These are phyloP conservation scores for Fusarium poae DNA, from an alignment of 2,329 filamentous ascomycete genomes.

Conservation along the genomic window DNA sequence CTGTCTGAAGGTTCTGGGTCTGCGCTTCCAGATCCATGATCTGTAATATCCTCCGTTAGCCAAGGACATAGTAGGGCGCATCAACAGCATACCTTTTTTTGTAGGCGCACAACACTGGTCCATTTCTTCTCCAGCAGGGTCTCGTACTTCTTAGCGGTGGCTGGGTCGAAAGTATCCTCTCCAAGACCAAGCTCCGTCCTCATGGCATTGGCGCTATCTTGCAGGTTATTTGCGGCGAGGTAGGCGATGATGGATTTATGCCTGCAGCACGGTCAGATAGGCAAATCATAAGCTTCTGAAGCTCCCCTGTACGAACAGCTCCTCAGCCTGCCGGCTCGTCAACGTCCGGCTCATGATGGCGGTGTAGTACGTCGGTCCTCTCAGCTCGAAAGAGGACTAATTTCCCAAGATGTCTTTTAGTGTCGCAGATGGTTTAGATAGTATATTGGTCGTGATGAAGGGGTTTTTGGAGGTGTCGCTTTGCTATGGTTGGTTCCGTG, in stretches of 20 bases:
- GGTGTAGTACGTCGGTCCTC: slow-evolving; percentile 25
- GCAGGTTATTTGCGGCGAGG: slow-evolving; percentile 78
- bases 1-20: slow-evolving; percentile 78
- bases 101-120: slow-evolving; percentile 93
- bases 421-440: background rate
- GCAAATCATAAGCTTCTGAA: slow-evolving; percentile 32
- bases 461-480: slow-evolving; percentile 16
- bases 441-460: slow-evolving; percentile 4
- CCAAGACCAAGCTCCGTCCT: slow-evolving; percentile 82
- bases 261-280: slow-evolving; percentile 60
- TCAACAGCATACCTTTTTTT: slow-evolving; percentile 82
- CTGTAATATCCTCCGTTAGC: slow-evolving; percentile 58
- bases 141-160: slow-evolving; percentile 93
- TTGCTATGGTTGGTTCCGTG: slow-evolving; percentile 22
- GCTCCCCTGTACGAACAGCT: slow-evolving; percentile 74
- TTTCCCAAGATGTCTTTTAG: slow-evolving; percentile 5
- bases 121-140: slow-evolving; percentile 97
- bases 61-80: slow-evolving; percentile 8
- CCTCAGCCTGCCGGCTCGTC: slow-evolving; percentile 77
- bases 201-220: slow-evolving; percentile 67
- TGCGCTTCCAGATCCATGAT: slow-evolving; percentile 93
- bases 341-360: slow-evolving; percentile 43
- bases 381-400: slow-evolving; percentile 32
- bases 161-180: slow-evolving; percentile 78
- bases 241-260: slow-evolving; percentile 97